phyloP scores from a whole-genome alignment of 441 rosid species.

The Mallotus japonicus region DNA sequence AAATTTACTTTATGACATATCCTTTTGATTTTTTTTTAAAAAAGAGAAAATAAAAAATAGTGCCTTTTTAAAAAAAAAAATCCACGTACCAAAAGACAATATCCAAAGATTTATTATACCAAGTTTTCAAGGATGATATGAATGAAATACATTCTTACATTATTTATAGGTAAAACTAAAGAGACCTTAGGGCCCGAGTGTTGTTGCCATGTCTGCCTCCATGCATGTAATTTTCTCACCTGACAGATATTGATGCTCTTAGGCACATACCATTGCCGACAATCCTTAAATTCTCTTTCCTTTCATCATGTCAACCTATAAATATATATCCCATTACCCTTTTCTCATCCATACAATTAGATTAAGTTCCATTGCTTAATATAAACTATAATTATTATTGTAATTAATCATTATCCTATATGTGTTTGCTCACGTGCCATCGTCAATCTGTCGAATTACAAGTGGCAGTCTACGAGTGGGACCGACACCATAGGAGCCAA shows the following conservation, averaged over 20 bases:
- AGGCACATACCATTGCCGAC: constrained; percentile 39
- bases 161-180: background rate
- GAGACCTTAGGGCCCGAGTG: background rate
- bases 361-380: constrained; percentile 4
- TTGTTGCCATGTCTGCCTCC: constrained; percentile 30
- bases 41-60: too few species aligned
- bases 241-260: constrained; percentile 29
- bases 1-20: too few species aligned
- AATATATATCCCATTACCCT: too few species aligned
- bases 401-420: constrained; percentile 7
- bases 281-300: constrained; percentile 26
- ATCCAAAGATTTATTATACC: background rate
- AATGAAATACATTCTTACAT: background rate
- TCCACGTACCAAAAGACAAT: background rate
- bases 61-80: too few species aligned
- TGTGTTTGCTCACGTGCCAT: constrained; percentile 38
- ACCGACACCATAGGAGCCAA: constrained; percentile 34
- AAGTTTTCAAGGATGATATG: background rate
- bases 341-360: background rate
- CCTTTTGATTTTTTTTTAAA: background rate
- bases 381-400: background rate
- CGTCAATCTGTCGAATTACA: constrained; percentile 21
- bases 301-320: constrained; percentile 20
- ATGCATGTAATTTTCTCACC: constrained; percentile 12
- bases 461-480: constrained; percentile 16